Evolutionary conservation across 176 grass and related monocot genomes (phyloP).

Genomic region (Aegilops longissima): DNA sequence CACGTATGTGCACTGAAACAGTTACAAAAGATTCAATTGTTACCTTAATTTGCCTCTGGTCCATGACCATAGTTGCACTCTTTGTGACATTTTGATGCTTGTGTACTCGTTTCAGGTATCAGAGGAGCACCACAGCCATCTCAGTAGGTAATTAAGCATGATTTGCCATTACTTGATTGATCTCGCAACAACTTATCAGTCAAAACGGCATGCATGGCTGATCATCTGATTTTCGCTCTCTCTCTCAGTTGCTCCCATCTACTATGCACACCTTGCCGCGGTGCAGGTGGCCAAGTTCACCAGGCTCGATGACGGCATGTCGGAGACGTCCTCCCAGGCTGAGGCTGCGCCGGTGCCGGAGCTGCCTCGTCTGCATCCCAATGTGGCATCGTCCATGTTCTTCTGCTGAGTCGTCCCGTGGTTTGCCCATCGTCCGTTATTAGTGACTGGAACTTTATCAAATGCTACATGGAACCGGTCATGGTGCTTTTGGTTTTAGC

Average conservation of each 20-base stretch:
- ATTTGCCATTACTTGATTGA: background rate
- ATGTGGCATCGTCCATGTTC: constrained; percentile 52
- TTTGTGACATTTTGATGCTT: background rate
- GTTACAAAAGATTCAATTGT: background rate
- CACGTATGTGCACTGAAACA: constrained; percentile 35
- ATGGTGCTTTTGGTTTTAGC: background rate
- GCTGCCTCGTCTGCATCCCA: constrained; percentile 38
- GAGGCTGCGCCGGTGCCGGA: background rate
- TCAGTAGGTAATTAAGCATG: constrained; percentile 42
- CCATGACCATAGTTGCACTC: background rate
- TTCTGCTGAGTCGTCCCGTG: constrained; percentile 38
- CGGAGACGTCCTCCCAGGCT: constrained; percentile 32
- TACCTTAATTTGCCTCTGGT: background rate
- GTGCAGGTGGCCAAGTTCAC: constrained; percentile 54
- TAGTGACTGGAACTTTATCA: background rate
- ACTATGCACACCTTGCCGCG: constrained; percentile 55
- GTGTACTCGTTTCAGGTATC: constrained; percentile 32
- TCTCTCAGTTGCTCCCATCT: constrained; percentile 53
- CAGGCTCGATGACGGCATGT: constrained; percentile 35
- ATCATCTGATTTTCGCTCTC: background rate
- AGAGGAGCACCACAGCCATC: constrained; percentile 63
- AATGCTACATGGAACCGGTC: background rate
- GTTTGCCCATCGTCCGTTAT: background rate
- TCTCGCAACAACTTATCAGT: background rate
- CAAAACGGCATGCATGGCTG: background rate